Percentiles rank a stretch among this genome's conserved stretches.
Conservation (phyloP, 2,329 filamentous ascomycete genomes). For the Niveomyces coronatus region DNA sequence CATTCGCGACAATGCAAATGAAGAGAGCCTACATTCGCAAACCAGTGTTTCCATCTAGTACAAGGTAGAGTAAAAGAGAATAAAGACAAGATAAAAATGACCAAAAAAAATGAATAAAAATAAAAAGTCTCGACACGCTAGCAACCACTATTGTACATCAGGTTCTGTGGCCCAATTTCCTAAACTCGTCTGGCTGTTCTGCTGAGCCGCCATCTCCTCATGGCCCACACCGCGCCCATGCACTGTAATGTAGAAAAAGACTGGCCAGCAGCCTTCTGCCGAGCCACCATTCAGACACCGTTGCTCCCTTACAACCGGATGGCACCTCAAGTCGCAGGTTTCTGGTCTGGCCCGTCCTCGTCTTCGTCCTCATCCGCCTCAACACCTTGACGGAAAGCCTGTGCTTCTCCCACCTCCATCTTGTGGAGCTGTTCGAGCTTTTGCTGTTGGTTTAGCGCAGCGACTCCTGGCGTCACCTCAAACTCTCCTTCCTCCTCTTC, state of each 20-base stretch:
- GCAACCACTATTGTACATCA: too few species aligned
- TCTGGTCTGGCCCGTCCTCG: constrained; percentile 12
- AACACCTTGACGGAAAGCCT: constrained; percentile 33
- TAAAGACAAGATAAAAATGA: too few species aligned
- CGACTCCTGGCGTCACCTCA: constrained; percentile 33
- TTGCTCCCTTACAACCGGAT: not conserved
- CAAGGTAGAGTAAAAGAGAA: not conserved
- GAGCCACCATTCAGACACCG: too few species aligned
- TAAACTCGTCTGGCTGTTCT: too few species aligned
- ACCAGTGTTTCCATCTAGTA: too few species aligned
- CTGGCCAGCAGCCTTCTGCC: too few species aligned
- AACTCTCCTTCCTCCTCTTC: constrained; percentile 32
- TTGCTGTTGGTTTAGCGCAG: constrained; percentile 35
- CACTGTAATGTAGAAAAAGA: too few species aligned
- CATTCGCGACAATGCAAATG: too few species aligned
- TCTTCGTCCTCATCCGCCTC: constrained; percentile 29
- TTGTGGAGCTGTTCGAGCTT: constrained; percentile 43
- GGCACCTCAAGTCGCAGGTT: not conserved
- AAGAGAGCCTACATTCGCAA: too few species aligned
- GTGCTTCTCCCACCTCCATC: constrained; percentile 51
- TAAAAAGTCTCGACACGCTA: not conserved
- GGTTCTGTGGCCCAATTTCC: not conserved
- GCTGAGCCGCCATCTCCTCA: too few species aligned
- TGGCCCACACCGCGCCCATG: too few species aligned
- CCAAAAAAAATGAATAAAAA: not conserved